Conservation (phyloP, 805 yeast species). For the Spathaspora arborariae region DNA sequence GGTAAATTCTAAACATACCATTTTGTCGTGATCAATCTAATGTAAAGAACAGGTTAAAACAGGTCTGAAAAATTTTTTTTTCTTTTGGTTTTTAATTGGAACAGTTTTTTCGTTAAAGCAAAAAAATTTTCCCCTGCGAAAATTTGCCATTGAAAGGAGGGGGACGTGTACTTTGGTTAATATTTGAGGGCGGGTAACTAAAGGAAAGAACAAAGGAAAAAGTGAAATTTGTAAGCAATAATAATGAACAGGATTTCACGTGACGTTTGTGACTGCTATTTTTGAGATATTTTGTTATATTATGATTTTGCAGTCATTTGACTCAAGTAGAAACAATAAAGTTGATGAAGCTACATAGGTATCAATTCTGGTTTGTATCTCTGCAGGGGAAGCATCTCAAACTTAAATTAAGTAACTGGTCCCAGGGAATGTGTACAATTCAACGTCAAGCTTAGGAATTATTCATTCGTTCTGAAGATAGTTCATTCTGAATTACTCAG, state of each 20-base stretch:
- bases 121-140: not conserved
- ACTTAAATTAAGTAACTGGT: too few species aligned
- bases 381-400: too few species aligned
- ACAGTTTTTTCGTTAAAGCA: not conserved
- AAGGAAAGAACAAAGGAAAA: not conserved
- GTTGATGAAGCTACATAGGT: too few species aligned
- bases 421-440: too few species aligned
- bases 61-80: constrained; percentile 3
- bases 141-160: not conserved
- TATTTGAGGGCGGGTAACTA: not conserved
- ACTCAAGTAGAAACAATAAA: too few species aligned
- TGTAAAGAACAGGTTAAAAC: not conserved
- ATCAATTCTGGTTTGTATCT: too few species aligned
- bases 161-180: not conserved
- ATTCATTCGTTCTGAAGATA: too few species aligned
- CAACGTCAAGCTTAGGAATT: too few species aligned
- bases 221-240: too few species aligned
- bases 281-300: not conserved
- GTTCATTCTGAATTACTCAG: too few species aligned
- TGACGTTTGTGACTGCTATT: constrained; percentile 1
- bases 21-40: constrained; percentile 5
- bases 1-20: constrained; percentile 2
- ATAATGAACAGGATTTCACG: not conserved
- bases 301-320: not conserved
- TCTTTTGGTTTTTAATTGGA: constrained; percentile 1